phyloP scores from a whole-genome alignment of 495 filamentous ascomycete genomes.

The Saxophila tyrrhenica region DNA sequence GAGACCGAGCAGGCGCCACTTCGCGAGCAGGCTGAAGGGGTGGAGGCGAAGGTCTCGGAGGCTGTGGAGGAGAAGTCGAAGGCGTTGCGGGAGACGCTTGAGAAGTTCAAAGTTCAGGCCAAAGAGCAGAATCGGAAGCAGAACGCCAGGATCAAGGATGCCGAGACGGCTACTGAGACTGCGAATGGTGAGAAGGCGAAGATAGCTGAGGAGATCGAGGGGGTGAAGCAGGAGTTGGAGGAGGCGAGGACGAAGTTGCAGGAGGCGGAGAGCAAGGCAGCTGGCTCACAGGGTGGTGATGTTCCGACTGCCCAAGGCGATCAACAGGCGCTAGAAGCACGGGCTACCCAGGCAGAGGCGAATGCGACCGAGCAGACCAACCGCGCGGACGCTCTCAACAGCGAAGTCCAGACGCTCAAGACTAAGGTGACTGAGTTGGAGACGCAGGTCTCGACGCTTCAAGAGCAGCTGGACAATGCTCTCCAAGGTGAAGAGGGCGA shows the following conservation, averaged over 20 bases:
- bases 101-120: constrained; percentile 48
- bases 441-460: constrained; percentile 35
- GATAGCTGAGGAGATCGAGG: constrained; percentile 27
- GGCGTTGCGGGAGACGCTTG: constrained; percentile 33
- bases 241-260: constrained; percentile 26
- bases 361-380: constrained; percentile 33
- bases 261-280: constrained; percentile 10
- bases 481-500: constrained; percentile 8
- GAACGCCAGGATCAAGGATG: constrained; percentile 39
- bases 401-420: constrained; percentile 18
- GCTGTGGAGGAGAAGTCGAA: constrained; percentile 27
- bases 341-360: constrained; percentile 34
- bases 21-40: constrained; percentile 41
- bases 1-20: constrained; percentile 47
- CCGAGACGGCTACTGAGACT: constrained; percentile 35
- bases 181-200: constrained; percentile 27
- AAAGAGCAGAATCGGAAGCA: constrained; percentile 47
- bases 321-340: constrained; percentile 17
- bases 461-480: constrained; percentile 20
- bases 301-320: constrained; percentile 23
- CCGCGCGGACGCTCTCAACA: constrained; percentile 22
- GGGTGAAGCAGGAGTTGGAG: constrained; percentile 32
- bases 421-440: constrained; percentile 35
- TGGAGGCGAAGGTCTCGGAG: constrained; percentile 40
- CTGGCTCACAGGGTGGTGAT: constrained; percentile 24